These are phyloP conservation scores for Daldinia eschscholtzii DNA, from an alignment of 2,329 filamentous ascomycete genomes.

Conservation along the genomic window DNA sequence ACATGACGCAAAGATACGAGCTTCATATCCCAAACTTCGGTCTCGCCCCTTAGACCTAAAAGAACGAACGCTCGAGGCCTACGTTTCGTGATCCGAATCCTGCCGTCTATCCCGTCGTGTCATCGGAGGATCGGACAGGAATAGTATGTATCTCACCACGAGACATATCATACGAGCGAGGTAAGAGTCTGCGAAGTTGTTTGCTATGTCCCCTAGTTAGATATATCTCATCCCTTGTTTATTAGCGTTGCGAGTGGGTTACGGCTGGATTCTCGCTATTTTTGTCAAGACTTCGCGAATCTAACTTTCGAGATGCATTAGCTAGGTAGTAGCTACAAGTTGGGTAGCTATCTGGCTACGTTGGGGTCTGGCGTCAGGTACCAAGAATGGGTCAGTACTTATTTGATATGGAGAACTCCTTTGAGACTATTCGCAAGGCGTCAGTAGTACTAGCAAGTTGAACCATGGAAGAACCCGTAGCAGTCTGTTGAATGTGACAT, in stretches of 20 bases:
- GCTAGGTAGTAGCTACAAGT: neutral
- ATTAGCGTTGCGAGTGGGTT: neutral
- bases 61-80: neutral
- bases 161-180: neutral
- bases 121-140: neutral
- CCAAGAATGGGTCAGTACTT: neutral
- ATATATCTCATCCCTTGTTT: neutral
- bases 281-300: neutral
- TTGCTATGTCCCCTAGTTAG: neutral
- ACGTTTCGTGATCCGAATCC: neutral
- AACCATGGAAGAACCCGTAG: neutral
- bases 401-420: neutral
- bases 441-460: neutral
- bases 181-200: neutral
- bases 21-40: neutral
- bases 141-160: neutral
- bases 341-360: neutral
- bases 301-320: neutral
- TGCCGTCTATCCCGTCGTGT: neutral
- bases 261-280: neutral
- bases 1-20: neutral
- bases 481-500: neutral
- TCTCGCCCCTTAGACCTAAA: neutral
- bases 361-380: neutral
- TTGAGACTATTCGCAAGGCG: constrained; percentile 1